phyloP scores from a whole-genome alignment of 208 protist species.

The Wallacemonas rigidus region DNA sequence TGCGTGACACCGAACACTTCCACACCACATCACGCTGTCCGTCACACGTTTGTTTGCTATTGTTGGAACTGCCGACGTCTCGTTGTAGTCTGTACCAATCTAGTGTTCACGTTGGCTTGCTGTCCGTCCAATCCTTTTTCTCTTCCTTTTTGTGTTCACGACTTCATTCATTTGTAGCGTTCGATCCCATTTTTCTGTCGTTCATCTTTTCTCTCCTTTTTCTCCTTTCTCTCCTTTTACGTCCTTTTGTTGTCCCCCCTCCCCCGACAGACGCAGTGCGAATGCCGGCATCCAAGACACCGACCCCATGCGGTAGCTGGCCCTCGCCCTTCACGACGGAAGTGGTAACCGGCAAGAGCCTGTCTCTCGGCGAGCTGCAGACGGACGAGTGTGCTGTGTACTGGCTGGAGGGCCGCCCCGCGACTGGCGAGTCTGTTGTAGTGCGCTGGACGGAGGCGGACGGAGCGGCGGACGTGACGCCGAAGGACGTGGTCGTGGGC shows the following conservation, averaged over 20 bases:
- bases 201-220: no score
- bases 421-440: background rate
- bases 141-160: no score
- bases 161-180: no score
- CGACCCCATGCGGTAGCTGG: background rate
- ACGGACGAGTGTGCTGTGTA: background rate
- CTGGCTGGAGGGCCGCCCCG: conserved; percentile 9
- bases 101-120: no score
- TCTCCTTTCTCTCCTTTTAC: background rate
- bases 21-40: no score
- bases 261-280: no score
- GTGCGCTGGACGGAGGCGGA: conserved; percentile 6
- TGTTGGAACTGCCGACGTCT: no score
- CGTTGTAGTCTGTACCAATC: no score
- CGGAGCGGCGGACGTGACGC: background rate
- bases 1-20: no score
- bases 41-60: no score
- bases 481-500: background rate
- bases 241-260: background rate
- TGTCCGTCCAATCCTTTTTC: no score
- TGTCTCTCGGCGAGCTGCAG: background rate
- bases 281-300: background rate
- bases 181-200: no score
- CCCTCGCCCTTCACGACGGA: conserved; percentile 4
- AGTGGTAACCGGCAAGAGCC: conserved; percentile 8